These are phyloP conservation scores for Leucoagaricus sp. DNA, from an alignment of 1,284 basidiomycete genomes.

Conservation along the genomic window DNA sequence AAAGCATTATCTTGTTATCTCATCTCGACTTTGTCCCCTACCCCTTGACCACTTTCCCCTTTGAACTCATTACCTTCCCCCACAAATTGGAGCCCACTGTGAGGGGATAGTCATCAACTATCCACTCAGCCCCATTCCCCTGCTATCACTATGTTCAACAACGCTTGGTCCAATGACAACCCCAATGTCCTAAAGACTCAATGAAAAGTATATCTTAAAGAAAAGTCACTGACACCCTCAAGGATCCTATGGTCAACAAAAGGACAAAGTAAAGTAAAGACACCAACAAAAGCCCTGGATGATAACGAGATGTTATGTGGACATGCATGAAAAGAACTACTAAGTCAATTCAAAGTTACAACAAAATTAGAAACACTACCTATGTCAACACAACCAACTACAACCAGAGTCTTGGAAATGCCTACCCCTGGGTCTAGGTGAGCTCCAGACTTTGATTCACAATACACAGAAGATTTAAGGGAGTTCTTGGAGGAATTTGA, in stretches of 20 bases:
- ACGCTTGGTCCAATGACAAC: background rate
- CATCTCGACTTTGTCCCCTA: too few relatives aligned
- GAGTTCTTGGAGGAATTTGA: slow-evolving; percentile 16
- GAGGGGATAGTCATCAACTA: background rate
- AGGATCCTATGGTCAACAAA: background rate
- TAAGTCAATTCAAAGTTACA: background rate
- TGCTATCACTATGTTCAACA: background rate
- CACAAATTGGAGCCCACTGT: background rate
- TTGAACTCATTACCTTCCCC: background rate
- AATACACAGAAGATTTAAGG: slow-evolving; percentile 7
- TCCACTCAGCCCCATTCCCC: background rate
- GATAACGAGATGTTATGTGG: background rate
- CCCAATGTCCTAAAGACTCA: background rate
- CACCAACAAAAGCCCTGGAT: too few relatives aligned
- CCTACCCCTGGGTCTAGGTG: background rate
- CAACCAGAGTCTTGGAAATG: background rate
- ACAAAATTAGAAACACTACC: background rate
- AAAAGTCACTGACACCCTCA: background rate
- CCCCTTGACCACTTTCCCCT: too few relatives aligned
- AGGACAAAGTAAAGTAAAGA: background rate
- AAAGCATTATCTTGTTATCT: too few relatives aligned
- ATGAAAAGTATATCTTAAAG: background rate
- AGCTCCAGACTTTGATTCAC: slow-evolving; percentile 9
- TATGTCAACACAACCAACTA: background rate
- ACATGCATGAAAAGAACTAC: background rate